Evolutionary conservation across 306 rosid genomes (phyloP).

Genomic region (Gleditsia sinensis): DNA sequence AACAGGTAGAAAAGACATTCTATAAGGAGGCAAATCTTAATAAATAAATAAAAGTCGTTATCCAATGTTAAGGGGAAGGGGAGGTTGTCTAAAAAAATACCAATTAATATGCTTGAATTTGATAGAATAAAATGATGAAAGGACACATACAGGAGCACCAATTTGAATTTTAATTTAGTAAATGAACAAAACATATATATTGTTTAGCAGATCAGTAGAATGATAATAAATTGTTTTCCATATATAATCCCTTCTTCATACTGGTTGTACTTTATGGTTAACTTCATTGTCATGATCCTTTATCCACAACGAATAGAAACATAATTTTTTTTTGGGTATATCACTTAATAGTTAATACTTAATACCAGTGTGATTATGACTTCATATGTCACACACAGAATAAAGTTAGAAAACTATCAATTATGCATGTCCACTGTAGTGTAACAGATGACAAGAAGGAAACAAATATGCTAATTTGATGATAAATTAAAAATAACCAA

Average conservation of each 20-base stretch:
- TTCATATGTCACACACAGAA: not conserved
- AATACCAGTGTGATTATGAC: not conserved
- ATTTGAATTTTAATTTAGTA: not conserved
- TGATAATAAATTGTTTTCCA: no score
- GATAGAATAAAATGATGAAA: conserved; percentile 1
- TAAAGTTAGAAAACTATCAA: conserved; percentile 12
- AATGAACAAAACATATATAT: not conserved
- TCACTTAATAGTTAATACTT: not conserved
- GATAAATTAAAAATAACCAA: not conserved
- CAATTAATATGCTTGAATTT: conserved; percentile 26
- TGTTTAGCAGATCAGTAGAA: not conserved
- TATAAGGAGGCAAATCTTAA: not conserved
- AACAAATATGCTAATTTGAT: not conserved
- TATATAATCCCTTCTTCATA: no score
- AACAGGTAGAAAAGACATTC: not conserved
- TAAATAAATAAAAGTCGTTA: not conserved
- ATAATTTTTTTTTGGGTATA: no score
- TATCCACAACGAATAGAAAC: not conserved
- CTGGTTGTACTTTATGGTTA: not conserved
- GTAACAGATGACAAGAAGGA: not conserved
- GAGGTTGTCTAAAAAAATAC: conserved; percentile 1
- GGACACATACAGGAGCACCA: not conserved
- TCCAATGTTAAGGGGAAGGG: not conserved
- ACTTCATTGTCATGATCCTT: not conserved
- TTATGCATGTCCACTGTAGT: not conserved